These are phyloP conservation scores for Perkinsus marinus DNA, from an alignment of 169 alveolate genomes.

Conservation along the genomic window DNA sequence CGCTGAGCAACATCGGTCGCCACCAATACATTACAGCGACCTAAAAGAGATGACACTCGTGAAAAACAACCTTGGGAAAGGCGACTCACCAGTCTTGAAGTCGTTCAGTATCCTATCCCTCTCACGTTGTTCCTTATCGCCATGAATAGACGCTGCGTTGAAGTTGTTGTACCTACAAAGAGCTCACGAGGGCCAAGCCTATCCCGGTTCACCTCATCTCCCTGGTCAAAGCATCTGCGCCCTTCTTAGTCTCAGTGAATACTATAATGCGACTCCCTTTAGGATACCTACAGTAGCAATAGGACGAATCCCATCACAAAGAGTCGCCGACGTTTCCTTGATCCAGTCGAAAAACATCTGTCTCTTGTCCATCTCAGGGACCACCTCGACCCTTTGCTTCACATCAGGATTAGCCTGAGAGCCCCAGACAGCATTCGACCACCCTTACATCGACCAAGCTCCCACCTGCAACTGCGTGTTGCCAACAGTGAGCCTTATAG, in stretches of 20 bases:
- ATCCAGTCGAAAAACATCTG: conserved; percentile 17
- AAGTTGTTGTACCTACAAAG: conserved; percentile 67
- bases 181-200: conserved; percentile 26
- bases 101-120: conserved; percentile 77
- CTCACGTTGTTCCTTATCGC: conserved; percentile 86
- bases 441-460: conserved; percentile 49
- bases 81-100: conserved; percentile 74
- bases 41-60: conserved; percentile 69
- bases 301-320: background rate
- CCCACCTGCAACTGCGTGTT: conserved; percentile 43
- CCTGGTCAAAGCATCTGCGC: conserved; percentile 59
- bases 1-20: conserved; percentile 97
- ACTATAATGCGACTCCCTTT: conserved; percentile 27
- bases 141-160: conserved; percentile 83
- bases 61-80: conserved; percentile 56
- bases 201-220: conserved; percentile 58
- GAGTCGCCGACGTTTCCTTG: conserved; percentile 17
- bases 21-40: conserved; percentile 63
- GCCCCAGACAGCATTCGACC: conserved; percentile 36
- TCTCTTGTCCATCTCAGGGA: conserved; percentile 35
- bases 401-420: conserved; percentile 40
- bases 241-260: conserved; percentile 56
- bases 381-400: conserved; percentile 35
- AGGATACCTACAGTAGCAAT: background rate
- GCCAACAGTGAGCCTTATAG: conserved; percentile 81